Percentiles rank a stretch among this genome's conserved stretches.
Evolutionary conservation across 495 filamentous ascomycete genomes (phyloP).

Genomic region (Beverwykella pulmonaria): DNA sequence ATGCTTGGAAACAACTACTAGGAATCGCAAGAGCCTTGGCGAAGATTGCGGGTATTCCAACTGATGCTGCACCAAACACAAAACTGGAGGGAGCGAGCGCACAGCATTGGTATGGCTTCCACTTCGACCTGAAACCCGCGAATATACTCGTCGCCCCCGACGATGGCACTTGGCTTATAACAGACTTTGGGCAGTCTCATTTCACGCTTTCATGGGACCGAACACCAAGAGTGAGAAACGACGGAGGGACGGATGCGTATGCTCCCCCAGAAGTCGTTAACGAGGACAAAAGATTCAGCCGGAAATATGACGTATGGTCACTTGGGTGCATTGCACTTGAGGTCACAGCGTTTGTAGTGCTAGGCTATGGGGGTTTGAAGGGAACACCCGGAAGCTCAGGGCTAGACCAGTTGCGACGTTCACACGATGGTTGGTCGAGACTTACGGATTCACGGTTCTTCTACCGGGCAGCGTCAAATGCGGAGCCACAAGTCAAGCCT

Average conservation of each 20-base stretch:
- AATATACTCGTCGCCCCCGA: slow-evolving; percentile 32
- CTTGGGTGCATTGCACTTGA: slow-evolving; percentile 32
- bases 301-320: slow-evolving; percentile 33
- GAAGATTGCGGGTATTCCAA: slow-evolving; percentile 14
- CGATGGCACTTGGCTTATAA: slow-evolving; percentile 13
- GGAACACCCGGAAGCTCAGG: slow-evolving; percentile 5
- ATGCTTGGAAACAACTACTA: slow-evolving; percentile 20
- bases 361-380: slow-evolving; percentile 21
- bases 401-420: slow-evolving; percentile 14
- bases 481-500: slow-evolving; percentile 1
- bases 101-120: slow-evolving; percentile 10
- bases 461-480: not conserved
- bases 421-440: not conserved
- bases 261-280: slow-evolving; percentile 31
- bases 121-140: slow-evolving; percentile 33
- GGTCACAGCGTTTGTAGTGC: slow-evolving; percentile 16
- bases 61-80: not conserved
- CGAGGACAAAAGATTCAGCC: not conserved
- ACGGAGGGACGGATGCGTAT: slow-evolving; percentile 26
- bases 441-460: slow-evolving; percentile 10
- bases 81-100: not conserved
- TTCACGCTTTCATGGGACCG: slow-evolving; percentile 8
- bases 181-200: slow-evolving; percentile 30
- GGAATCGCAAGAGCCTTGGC: slow-evolving; percentile 20
- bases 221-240: slow-evolving; percentile 15